These are phyloP conservation scores for Cyclostephanos invisitatus DNA, from an alignment of 108 stramenopile species.

Conservation along the genomic window DNA sequence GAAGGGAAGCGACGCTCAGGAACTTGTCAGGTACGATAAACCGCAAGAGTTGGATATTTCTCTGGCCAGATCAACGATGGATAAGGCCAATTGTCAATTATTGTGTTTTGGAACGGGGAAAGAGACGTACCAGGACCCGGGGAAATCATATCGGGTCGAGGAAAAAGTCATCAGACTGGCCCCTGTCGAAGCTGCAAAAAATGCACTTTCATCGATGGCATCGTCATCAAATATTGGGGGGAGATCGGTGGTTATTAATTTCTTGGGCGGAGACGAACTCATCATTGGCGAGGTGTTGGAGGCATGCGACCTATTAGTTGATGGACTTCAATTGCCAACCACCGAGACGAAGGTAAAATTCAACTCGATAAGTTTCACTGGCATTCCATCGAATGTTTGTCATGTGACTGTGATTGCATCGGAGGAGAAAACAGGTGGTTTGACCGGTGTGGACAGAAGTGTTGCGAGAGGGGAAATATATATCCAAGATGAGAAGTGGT, in stretches of 20 bases:
- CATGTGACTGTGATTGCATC: constrained; percentile 61
- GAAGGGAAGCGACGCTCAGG: constrained; percentile 33
- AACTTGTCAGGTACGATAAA: constrained; percentile 56
- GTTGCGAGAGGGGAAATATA: constrained; percentile 67
- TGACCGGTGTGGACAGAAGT: constrained; percentile 50
- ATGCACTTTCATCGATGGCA: constrained; percentile 46
- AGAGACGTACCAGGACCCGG: constrained; percentile 73
- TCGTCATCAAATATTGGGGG: constrained; percentile 14
- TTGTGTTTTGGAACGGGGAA: constrained; percentile 64
- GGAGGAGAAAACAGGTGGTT: constrained; percentile 16
- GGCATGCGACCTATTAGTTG: constrained; percentile 55
- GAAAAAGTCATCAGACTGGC: constrained; percentile 51
- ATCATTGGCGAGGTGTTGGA: constrained; percentile 67
- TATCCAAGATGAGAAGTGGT: constrained; percentile 60
- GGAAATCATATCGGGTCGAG: constrained; percentile 40
- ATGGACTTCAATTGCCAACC: constrained; percentile 47
- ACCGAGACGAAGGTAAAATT: constrained; percentile 54
- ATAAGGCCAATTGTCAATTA: constrained; percentile 43
- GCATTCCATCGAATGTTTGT: constrained; percentile 51
- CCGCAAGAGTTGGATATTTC: constrained; percentile 42
- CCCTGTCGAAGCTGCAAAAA: constrained; percentile 66
- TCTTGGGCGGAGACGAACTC: constrained; percentile 79
- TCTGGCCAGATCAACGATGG: constrained; percentile 37
- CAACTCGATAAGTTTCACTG: constrained; percentile 57
- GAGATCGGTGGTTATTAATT: constrained; percentile 29